These are phyloP conservation scores for Leccinum ponderosum DNA, from an alignment of 1,284 basidiomycete species.

Conservation along the genomic window DNA sequence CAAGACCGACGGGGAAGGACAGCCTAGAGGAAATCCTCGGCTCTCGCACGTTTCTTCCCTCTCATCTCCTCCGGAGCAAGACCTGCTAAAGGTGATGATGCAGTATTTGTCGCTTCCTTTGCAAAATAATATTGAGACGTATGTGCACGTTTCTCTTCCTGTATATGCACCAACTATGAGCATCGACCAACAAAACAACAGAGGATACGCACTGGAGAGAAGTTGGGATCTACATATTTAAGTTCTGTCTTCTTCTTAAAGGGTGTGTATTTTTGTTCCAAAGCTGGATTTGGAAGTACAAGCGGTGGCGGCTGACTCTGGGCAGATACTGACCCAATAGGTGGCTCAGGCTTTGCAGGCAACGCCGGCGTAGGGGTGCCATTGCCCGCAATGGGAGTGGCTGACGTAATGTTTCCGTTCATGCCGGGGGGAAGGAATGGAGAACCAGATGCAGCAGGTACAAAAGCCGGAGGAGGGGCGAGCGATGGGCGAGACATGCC, in stretches of 20 bases:
- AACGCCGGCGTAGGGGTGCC: conserved; percentile 23
- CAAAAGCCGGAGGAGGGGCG: conserved; percentile 39
- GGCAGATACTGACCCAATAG: conserved; percentile 19
- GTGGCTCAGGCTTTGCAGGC: conserved; percentile 19
- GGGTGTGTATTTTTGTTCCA: conserved; percentile 65
- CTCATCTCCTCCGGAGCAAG: conserved; percentile 53
- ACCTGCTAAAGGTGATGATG: conserved; percentile 20
- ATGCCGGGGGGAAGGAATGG: conserved; percentile 18
- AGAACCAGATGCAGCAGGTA: conserved; percentile 29
- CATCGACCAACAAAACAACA: not conserved
- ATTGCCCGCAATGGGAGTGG: conserved; percentile 16
- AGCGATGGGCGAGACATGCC: conserved; percentile 39
- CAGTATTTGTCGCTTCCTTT: conserved; percentile 38
- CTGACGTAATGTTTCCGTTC: conserved; percentile 20
- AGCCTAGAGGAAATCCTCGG: conserved; percentile 71
- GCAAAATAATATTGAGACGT: conserved; percentile 71
- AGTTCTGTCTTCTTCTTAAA: conserved; percentile 80
- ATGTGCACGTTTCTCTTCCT: conserved; percentile 84
- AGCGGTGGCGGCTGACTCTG: conserved; percentile 38
- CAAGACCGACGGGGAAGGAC: conserved; percentile 25
- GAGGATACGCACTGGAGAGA: conserved; percentile 59
- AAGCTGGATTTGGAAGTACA: conserved; percentile 54
- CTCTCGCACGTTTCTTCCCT: conserved; percentile 76
- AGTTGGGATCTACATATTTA: conserved; percentile 76
- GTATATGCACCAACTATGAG: conserved; percentile 8